Percentiles rank a stretch among this genome's conserved stretches.
These are phyloP conservation scores for Myrica gale DNA, from an alignment of 306 rosid species.

Conservation along the genomic window DNA sequence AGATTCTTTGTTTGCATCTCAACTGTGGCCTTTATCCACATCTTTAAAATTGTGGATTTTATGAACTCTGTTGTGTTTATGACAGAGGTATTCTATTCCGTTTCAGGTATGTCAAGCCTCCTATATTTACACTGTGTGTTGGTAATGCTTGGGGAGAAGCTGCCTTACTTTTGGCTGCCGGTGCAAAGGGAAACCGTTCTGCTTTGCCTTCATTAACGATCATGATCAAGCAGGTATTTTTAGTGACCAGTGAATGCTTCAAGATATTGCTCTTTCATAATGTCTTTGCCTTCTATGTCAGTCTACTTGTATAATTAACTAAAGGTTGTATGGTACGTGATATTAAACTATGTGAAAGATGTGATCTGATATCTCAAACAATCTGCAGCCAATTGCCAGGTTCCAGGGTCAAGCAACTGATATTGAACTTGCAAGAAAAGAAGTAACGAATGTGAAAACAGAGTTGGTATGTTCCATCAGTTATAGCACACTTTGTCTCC, in stretches of 20 bases:
- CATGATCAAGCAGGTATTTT: slow-evolving; percentile 87
- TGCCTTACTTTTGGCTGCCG: slow-evolving; percentile 94
- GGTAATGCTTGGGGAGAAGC: slow-evolving; percentile 99
- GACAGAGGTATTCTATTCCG: slow-evolving; percentile 22
- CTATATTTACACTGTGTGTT: slow-evolving; percentile 89
- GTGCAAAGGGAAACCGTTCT: slow-evolving; percentile 93
- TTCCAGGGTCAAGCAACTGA: slow-evolving; percentile 95
- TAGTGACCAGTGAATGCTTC: slow-evolving; percentile 16
- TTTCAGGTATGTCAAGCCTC: slow-evolving; percentile 75
- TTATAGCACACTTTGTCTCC: slow-evolving; percentile 13
- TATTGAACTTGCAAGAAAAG: slow-evolving; percentile 76
- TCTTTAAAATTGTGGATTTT: background rate
- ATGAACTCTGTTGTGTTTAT: slow-evolving; percentile 11
- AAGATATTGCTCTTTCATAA: slow-evolving; percentile 4
- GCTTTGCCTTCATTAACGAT: slow-evolving; percentile 93
- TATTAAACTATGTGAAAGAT: background rate
- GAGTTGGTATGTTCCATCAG: slow-evolving; percentile 62
- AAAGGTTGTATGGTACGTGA: too few species aligned
- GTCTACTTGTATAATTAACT: background rate
- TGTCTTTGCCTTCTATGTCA: background rate
- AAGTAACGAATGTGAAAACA: slow-evolving; percentile 65
- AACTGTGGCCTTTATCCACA: background rate
- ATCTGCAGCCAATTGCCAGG: slow-evolving; percentile 87
- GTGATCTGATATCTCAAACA: slow-evolving; percentile 9
- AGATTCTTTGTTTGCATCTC: background rate